Conservation (phyloP, 805 yeast genomes). For the Kregervanrija delftensis region DNA sequence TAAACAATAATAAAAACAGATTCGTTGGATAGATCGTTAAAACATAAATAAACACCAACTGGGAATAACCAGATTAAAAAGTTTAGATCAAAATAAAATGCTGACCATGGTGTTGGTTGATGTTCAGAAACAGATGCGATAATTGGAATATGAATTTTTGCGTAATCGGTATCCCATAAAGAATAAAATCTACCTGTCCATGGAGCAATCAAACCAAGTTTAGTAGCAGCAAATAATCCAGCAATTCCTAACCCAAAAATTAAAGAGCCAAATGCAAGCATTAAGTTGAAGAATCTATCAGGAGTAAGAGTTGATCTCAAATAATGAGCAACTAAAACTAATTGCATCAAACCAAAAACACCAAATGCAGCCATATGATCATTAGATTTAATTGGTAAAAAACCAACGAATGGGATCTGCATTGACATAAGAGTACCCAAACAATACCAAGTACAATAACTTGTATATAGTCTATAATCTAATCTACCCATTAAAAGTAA, state of each 20-base stretch:
- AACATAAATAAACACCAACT: constrained; percentile 86
- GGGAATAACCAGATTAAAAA: constrained; percentile 98
- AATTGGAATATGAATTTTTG: constrained; percentile 96
- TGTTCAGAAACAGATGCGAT: constrained; percentile 98
- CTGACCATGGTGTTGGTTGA: constrained; percentile 99
- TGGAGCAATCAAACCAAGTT: constrained; percentile 92
- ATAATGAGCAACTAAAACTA: constrained; percentile 80
- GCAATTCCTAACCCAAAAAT: constrained; percentile 58
- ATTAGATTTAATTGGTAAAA: constrained; percentile 91
- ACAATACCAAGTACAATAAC: constrained; percentile 95
- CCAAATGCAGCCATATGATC: constrained; percentile 99
- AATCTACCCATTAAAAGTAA: constrained; percentile 92
- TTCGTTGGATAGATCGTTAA: constrained; percentile 85
- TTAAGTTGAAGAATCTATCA: constrained; percentile 63
- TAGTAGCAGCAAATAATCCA: constrained; percentile 74
- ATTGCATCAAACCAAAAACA: constrained; percentile 89
- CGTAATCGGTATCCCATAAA: constrained; percentile 96
- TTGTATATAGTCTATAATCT: constrained; percentile 71
- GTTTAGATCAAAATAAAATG: constrained; percentile 90
- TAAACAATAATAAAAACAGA: constrained; percentile 90
- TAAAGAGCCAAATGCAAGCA: constrained; percentile 50
- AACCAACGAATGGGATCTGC: constrained; percentile 99
- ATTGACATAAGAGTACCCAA: constrained; percentile 96
- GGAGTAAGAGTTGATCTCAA: constrained; percentile 68
- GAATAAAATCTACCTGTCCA: constrained; percentile 99